Base-by-base conservation (phyloP, 192 early-diverging fungal species). In the Umbelopsis sp. region DNA sequence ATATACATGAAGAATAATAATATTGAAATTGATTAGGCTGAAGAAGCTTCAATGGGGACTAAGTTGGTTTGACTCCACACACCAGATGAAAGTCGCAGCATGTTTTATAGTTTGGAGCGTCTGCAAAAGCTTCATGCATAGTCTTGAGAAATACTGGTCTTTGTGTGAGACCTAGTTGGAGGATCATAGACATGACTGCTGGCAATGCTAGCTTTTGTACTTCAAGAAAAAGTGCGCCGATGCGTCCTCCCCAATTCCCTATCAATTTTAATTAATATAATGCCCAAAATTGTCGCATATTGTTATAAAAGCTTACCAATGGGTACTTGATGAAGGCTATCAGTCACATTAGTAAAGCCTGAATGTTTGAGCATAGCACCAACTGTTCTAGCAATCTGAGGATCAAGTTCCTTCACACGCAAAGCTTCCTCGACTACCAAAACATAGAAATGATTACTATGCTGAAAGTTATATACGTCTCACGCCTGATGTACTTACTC, bases 151-250 rank as follows among this genome's bases (percentile, higher is more conserved):
- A 78, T 33, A 47, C 49, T 15, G 58, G 64, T 20, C 7, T 16
- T 2, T 50, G 49, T 0, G 69, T 37, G 21, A 44, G 1, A 15
- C 50, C 41, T 51, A 78, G 53, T 70, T 73, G 27, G 11, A 68
- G 66, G 9, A 78, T 64, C 71, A 78, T 73, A 4, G 70, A 49
- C 50, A 67, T 66, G 6, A 70, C 71, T 55, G 76, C 76, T 7
- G 76, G 71, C 1, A 78, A 22, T n/a, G 76, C 76, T 11, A 73
- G 22, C 41, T 52, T 61, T 30, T 78, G 76, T 35, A 78, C 73
- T 13, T 64, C 68, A 15, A 78, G 51, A 44, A 53, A 78, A 41
- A 65, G 27, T 23, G 73, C 52, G 7, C 76, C 76, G 13, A 52
- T 11, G 25, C 46, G 33, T 3, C 71, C 68, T 48, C 76, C 76